Conservation (phyloP, 169 alveolate species). For the Plasmodium ovale region DNA sequence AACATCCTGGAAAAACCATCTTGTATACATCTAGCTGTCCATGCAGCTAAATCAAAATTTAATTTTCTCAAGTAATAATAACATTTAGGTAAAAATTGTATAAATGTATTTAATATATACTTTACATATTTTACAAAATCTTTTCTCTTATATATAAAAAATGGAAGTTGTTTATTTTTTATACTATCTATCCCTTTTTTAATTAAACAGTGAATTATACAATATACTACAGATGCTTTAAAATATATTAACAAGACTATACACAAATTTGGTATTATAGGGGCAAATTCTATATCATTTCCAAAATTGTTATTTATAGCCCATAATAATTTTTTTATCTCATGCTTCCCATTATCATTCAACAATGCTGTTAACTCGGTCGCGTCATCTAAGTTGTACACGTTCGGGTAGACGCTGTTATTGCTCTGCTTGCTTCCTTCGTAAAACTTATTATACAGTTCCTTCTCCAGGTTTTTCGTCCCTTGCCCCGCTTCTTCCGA, state of each 20-base stretch:
- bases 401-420: slow-evolving; percentile 42
- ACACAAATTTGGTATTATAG: slow-evolving; percentile 84
- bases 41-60: slow-evolving; percentile 84
- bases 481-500: neutral
- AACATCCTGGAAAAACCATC: slow-evolving; percentile 82
- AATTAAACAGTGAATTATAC: slow-evolving; percentile 82
- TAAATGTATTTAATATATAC: slow-evolving; percentile 43
- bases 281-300: slow-evolving; percentile 84
- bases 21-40: slow-evolving; percentile 86
- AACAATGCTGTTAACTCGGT: slow-evolving; percentile 82
- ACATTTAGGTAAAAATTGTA: slow-evolving; percentile 59
- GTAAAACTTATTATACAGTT: slow-evolving; percentile 54
- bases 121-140: slow-evolving; percentile 68
- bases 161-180: slow-evolving; percentile 43
- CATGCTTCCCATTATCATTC: slow-evolving; percentile 80
- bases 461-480: slow-evolving; percentile 21
- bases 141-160: slow-evolving; percentile 57
- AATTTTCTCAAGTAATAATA: slow-evolving; percentile 77
- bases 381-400: slow-evolving; percentile 83
- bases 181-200: slow-evolving; percentile 76
- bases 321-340: slow-evolving; percentile 84
- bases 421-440: neutral
- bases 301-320: slow-evolving; percentile 82
- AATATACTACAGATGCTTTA: slow-evolving; percentile 82
- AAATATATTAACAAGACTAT: slow-evolving; percentile 80